Base-by-base conservation (phyloP, 352 stramenopile genomes). In the Pythium grandisporangium region DNA sequence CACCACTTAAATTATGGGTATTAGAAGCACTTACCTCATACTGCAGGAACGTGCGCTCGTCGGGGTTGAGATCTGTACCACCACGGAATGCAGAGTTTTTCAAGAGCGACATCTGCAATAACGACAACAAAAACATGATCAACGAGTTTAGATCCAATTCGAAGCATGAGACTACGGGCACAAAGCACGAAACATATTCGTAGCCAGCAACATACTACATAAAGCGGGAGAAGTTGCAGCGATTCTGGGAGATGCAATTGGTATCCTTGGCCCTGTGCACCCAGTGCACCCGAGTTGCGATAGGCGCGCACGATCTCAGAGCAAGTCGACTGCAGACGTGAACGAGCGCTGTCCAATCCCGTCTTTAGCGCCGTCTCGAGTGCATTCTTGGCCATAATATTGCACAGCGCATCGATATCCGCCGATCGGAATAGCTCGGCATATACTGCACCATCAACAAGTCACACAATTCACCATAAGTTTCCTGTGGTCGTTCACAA, bases 71-170 rank as follows among this genome's bases (percentile, higher is more conserved):
- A 56, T 99, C 96, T 26, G 80, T 96, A 17, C 95, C 96, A 45
- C 97, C 97, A 48, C 97, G 82, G 51, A 99, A 95, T 3, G 92
- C 88, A 19, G 95, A 78, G 71, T 96, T 98, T 75, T 99, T 99
- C 62, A 98, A 84, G 39, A 99, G 62, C 25, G 95, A 95, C 82
- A 99, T 96, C 64, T 95, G 84, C 12, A 26, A 41, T 42, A 25
- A 23, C 43, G n/a, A n/a, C n/a, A n/a, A 7, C 8, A 17, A 14
- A 32, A 14, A 14, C 10, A 14, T 32, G 14, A 8, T 32, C 27
- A 14, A 14, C 14, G 10, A 32, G 10, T 32, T 32, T 8, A 8
- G 0, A 32, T 32, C 27, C 14, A 8, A 32, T 32, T 14, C 10
- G 14, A 11, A 36, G 24, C 25, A 44, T 7, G 21, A 32, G 21